phyloP scores from a whole-genome alignment of 139 green algal species.

The Micractinium sp. region DNA sequence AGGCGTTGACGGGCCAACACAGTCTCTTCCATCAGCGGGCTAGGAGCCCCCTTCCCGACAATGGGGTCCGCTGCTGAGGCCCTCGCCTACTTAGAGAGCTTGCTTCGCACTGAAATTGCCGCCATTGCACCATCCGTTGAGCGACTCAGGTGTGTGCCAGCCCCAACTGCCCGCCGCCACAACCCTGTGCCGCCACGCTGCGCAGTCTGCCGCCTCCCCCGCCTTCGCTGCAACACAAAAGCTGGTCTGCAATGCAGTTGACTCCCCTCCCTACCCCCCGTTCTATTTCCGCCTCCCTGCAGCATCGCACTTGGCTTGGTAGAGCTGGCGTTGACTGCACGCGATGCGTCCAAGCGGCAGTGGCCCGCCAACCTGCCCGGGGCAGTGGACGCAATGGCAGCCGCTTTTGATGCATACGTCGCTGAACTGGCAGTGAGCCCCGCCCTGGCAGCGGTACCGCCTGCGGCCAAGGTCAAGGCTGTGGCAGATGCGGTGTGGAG shows the following conservation, averaged over 20 bases:
- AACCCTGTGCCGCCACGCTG: no score
- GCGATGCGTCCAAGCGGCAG: not conserved
- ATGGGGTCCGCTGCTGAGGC: no score
- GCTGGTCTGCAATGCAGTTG: no score
- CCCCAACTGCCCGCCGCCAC: not conserved
- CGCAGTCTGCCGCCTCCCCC: no score
- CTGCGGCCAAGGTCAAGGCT: slow-evolving; percentile 47
- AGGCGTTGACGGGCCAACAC: no score
- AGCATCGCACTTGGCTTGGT: slow-evolving; percentile 42
- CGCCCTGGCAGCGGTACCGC: not conserved
- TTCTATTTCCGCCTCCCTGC: not conserved
- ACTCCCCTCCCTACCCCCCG: no score
- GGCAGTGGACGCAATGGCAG: not conserved
- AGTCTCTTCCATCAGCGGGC: no score
- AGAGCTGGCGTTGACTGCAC: slow-evolving; percentile 38
- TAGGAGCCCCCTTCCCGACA: no score
- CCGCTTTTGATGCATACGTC: slow-evolving; percentile 14
- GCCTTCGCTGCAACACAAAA: no score
- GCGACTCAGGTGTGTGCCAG: not conserved
- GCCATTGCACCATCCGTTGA: not conserved
- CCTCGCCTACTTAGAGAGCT: not conserved
- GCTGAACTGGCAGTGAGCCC: not conserved
- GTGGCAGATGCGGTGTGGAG: slow-evolving; percentile 53
- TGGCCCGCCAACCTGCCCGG: slow-evolving; percentile 27
- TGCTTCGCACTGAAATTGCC: not conserved